phyloP scores from a whole-genome alignment of 2,329 filamentous ascomycete genomes.

The Paracamarosporium sp. region DNA sequence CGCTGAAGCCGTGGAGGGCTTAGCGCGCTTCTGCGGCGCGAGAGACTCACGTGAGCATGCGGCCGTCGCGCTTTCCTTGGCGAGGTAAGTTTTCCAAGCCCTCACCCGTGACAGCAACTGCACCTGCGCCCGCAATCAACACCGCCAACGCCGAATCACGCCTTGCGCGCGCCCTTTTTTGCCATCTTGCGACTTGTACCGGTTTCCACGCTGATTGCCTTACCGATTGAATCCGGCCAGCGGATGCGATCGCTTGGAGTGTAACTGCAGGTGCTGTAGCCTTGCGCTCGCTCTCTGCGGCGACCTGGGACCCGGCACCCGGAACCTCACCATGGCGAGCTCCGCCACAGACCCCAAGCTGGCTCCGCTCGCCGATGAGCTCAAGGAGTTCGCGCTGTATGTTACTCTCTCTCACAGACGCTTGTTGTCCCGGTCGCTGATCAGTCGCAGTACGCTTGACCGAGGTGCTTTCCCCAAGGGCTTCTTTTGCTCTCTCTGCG shows the following conservation, averaged over 20 bases:
- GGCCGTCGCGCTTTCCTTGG: conserved; percentile 4
- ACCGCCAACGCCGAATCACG: background rate
- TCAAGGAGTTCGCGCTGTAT: conserved; percentile 42
- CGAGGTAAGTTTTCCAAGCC: conserved; percentile 4
- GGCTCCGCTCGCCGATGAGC: conserved; percentile 41
- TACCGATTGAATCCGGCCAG: background rate
- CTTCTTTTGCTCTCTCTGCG: conserved; percentile 92
- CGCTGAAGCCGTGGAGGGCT: conserved; percentile 22
- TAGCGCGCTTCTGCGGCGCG: conserved; percentile 16
- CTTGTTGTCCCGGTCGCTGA: conserved; percentile 16
- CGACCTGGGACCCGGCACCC: too few species aligned
- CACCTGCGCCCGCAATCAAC: background rate
- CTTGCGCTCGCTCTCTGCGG: conserved; percentile 24
- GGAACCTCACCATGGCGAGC: conserved; percentile 36
- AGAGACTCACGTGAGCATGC: background rate
- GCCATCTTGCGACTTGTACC: background rate
- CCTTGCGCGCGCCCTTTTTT: background rate
- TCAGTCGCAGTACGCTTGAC: conserved; percentile 68
- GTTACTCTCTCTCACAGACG: background rate
- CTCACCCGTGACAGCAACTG: background rate
- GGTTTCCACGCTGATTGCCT: background rate
- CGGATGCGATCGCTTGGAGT: conserved; percentile 24
- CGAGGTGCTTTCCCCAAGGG: conserved; percentile 94
- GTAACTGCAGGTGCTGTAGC: conserved; percentile 27
- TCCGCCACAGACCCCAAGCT: conserved; percentile 34